Evolutionary conservation across 2,329 filamentous ascomycete species (phyloP).

Genomic region (Talaromyces marneffei): DNA sequence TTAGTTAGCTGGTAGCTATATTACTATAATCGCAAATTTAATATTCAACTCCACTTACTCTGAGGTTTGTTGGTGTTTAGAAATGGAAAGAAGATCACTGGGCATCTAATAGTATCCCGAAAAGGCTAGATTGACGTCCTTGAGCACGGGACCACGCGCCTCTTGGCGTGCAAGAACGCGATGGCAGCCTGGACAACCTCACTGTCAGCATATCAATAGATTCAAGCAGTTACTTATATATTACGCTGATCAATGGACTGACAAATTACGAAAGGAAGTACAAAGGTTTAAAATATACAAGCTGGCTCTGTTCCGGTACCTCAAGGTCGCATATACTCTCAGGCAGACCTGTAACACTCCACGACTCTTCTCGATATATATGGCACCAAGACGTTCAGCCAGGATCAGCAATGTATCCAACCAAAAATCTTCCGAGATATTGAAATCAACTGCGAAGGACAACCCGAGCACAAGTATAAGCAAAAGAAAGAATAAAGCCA

Average conservation of each 20-base stretch:
- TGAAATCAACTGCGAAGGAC: background rate
- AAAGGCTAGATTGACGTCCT: constrained; percentile 9
- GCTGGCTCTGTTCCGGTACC: background rate
- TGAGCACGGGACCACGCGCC: constrained; percentile 12
- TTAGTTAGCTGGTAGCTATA: no score
- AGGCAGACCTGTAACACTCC: background rate
- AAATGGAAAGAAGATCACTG: no score
- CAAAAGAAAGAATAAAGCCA: constrained; percentile 19
- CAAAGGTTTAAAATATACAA: background rate
- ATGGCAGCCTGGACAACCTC: background rate
- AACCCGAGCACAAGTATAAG: constrained; percentile 17
- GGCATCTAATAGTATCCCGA: constrained; percentile 1
- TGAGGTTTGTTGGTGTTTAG: no score
- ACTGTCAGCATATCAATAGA: background rate
- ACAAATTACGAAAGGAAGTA: no score
- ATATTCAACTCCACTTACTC: no score
- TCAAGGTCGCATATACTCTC: background rate
- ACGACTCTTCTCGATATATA: constrained; percentile 20
- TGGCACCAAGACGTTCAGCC: constrained; percentile 51
- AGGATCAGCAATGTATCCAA: constrained; percentile 36
- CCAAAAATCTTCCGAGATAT: constrained; percentile 16
- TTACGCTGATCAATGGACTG: no score
- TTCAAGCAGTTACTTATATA: no score
- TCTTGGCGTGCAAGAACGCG: constrained; percentile 5
- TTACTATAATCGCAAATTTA: no score